These are phyloP conservation scores for Pisolithus microcarpus DNA, from an alignment of 768 basidiomycete species.

Conservation along the genomic window DNA sequence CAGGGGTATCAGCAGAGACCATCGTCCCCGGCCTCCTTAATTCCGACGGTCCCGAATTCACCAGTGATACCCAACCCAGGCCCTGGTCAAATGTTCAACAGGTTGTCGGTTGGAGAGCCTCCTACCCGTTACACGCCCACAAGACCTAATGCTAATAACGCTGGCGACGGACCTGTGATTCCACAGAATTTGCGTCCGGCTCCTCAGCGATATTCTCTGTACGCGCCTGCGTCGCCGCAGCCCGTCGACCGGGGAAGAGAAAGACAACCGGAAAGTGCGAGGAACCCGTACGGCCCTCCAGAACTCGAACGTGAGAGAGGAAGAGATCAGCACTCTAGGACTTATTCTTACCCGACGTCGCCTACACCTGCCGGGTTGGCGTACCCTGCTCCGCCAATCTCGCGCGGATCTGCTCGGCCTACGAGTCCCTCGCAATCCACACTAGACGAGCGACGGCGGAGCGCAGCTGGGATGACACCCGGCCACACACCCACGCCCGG, in stretches of 20 bases:
- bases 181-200: constrained; percentile 7
- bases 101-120: constrained; percentile 6
- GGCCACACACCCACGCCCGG: constrained; percentile 8
- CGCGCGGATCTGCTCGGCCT: constrained; percentile 12
- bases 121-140: constrained; percentile 9
- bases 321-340: not conserved
- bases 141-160: not conserved
- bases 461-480: constrained; percentile 23
- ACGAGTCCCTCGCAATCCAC: constrained; percentile 12
- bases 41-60: constrained; percentile 11
- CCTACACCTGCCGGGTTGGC: constrained; percentile 19
- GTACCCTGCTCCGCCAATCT: constrained; percentile 24
- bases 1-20: constrained; percentile 3
- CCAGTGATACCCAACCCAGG: constrained; percentile 3
- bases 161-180: constrained; percentile 18
- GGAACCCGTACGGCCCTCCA: not conserved
- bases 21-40: constrained; percentile 7
- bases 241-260: constrained; percentile 11
- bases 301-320: not conserved
- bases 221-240: constrained; percentile 8
- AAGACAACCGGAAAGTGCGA: constrained; percentile 10
- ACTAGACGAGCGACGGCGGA: constrained; percentile 19
- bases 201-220: constrained; percentile 9
- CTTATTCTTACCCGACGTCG: constrained; percentile 20
- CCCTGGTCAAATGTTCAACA: constrained; percentile 11